Percentiles rank a stretch among this genome's conserved stretches.
Evolutionary conservation across 352 stramenopile genomes (phyloP).

Genomic region (Phytophthora uliginosa): DNA sequence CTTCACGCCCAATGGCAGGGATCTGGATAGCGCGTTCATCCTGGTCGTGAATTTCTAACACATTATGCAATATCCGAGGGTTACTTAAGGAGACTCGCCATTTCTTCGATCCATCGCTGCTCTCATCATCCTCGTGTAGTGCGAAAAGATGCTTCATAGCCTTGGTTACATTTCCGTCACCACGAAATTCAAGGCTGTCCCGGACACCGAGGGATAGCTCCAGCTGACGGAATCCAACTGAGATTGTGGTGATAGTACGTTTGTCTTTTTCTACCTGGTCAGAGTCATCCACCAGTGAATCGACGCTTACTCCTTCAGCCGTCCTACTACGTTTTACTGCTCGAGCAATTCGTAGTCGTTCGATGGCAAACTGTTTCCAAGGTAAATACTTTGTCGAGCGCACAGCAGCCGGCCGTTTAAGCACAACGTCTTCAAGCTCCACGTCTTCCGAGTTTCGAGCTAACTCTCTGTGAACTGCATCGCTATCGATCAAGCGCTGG

Average conservation of each 20-base stretch:
- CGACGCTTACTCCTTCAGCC: constrained; percentile 15
- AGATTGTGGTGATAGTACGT: constrained; percentile 31
- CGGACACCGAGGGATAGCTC: constrained; percentile 39
- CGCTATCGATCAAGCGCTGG: constrained; percentile 21
- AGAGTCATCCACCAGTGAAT: background rate
- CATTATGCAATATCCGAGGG: constrained; percentile 18
- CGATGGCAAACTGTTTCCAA: constrained; percentile 70
- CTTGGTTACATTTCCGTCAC: background rate
- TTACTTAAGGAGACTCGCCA: constrained; percentile 30
- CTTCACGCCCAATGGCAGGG: constrained; percentile 9
- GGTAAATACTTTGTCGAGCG: constrained; percentile 58
- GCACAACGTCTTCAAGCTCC: constrained; percentile 10
- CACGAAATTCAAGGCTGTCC: constrained; percentile 10
- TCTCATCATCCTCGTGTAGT: background rate
- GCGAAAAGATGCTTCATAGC: constrained; percentile 28
- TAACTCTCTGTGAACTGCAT: constrained; percentile 19
- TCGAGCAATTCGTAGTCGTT: constrained; percentile 54
- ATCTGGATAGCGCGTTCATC: constrained; percentile 21
- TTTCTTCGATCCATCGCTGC: background rate
- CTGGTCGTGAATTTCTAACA: constrained; percentile 13
- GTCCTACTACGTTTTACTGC: constrained; percentile 31
- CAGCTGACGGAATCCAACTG: constrained; percentile 35
- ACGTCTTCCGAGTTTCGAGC: background rate
- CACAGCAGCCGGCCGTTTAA: constrained; percentile 14
- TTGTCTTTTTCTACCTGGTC: constrained; percentile 34